phyloP scores from a whole-genome alignment of 163 green algal genomes.

The Chlorella variabilis region DNA sequence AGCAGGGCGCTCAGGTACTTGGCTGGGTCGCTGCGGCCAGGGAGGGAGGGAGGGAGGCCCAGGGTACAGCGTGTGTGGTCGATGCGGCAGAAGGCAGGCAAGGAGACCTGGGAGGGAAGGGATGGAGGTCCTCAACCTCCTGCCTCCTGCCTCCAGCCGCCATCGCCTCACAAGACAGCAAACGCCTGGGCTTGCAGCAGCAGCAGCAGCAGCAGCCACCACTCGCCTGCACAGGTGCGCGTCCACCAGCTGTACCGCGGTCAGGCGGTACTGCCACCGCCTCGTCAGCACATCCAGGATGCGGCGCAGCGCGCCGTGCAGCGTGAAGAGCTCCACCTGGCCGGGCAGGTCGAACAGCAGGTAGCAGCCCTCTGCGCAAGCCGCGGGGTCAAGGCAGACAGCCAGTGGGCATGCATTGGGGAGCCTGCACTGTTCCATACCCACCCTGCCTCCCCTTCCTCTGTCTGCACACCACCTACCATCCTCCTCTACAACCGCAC shows the following conservation, averaged over 20 bases:
- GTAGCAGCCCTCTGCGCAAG: conserved; percentile 61
- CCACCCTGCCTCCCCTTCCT: no score
- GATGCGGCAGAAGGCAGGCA: no score
- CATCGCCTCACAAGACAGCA: no score
- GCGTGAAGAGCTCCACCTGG: conserved; percentile 80
- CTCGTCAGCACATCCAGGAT: conserved; percentile 65
- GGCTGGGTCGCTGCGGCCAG: conserved; percentile 62
- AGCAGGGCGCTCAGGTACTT: conserved; percentile 92
- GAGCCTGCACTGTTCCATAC: no score
- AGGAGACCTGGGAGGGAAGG: no score
- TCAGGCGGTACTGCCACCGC: conserved; percentile 64
- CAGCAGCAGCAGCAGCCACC: no score
- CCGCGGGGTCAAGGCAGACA: not conserved
- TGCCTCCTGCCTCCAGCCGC: no score
- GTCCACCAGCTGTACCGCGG: conserved; percentile 91
- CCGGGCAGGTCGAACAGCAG: conserved; percentile 73
- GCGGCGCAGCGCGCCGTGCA: conserved; percentile 75
- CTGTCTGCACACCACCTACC: no score
- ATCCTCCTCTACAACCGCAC: no score
- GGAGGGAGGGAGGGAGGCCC: not conserved
- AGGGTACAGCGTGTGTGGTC: not conserved
- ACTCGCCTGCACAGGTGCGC: conserved; percentile 82
- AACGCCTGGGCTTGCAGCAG: no score
- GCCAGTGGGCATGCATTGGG: not conserved
- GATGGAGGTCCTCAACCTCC: no score